Evolutionary conservation across 1,284 basidiomycete species (phyloP), one percentile per base, ranked within the genome.

Genomic region (Ganoderma sinense): DNA sequence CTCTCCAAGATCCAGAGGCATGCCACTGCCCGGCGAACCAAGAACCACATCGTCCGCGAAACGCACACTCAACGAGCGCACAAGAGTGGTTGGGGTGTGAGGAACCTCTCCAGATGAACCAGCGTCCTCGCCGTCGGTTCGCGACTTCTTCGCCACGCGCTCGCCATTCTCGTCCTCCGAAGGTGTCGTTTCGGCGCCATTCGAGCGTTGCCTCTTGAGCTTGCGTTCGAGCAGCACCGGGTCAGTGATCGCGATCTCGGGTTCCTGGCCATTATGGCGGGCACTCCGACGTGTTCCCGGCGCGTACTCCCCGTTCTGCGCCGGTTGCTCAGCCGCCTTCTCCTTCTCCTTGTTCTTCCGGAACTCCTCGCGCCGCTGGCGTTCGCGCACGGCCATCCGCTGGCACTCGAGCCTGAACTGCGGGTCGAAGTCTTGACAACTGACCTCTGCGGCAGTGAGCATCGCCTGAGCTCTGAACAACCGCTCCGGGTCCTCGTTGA

Each of bases 381-480:
- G 82, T 82, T 97, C 94, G 41, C 97, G 85, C 61, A 83, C 87
- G 11, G 94, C 93, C 94, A 97, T 97, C 67, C 94, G 86, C 79
- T 94, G 92, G 79, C 97, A 99, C 79, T 98, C 97, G 39, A 91
- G 77, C 55, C 86, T 85, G 80, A 98, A 94, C 61, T 89, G 87
- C 0, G 89, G 87, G 79, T 99, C 98, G 78, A 98, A 97, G 75
- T 94, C 92, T 75, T 95, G 91, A 67, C 98, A 88, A 82, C 96
- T 93, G 70, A 98, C 91, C 78, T 95, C 88, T 0, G 96, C 89
- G 59, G 96, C 91, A 39, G 92, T 97, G 69, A 91, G 88, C 96
- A 99, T 96, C 65, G 96, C 94, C 71, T 95, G 92, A 0, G 98
- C 94, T 74, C 93, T 93, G 76, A 90, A 88, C 40, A 95, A 81